Conservation (phyloP, 805 yeast genomes). For the Monosporozyma siamensis region DNA sequence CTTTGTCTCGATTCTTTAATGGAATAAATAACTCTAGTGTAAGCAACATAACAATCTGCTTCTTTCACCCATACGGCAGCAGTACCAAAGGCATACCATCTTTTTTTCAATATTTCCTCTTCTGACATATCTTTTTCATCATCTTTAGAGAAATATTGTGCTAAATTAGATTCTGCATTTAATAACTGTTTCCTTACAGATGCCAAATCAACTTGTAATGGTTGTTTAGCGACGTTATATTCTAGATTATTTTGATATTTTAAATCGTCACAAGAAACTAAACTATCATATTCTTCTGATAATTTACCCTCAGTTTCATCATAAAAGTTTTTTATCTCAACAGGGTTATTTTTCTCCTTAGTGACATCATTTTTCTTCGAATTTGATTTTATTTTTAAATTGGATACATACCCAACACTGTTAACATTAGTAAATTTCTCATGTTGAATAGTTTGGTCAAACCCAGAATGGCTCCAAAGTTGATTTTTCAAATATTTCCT, state of each 20-base stretch:
- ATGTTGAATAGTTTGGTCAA: too few relatives aligned
- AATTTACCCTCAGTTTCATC: too few relatives aligned
- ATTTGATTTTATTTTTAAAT: too few relatives aligned
- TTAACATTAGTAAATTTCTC: too few relatives aligned
- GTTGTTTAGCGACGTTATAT: conserved; percentile 4
- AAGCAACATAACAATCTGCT: conserved; percentile 41
- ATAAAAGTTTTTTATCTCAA: too few relatives aligned
- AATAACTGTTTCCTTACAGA: conserved; percentile 6
- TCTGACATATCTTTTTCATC: conserved; percentile 8
- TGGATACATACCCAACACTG: too few relatives aligned
- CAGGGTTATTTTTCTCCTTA: too few relatives aligned
- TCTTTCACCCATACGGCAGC: conserved; percentile 44
- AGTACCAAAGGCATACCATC: conserved; percentile 42
- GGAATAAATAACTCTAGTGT: conserved; percentile 37
- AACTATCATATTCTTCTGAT: neutral
- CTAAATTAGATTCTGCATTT: conserved; percentile 1
- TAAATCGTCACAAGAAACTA: conserved; percentile 9
- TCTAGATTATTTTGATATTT: conserved; percentile 8
- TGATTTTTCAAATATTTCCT: too few relatives aligned
- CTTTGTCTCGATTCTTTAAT: conserved; percentile 26
- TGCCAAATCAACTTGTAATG: conserved; percentile 7
- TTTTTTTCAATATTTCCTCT: conserved; percentile 8
- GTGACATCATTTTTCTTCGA: too few relatives aligned
- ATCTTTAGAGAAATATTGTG: neutral
- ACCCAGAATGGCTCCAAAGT: too few relatives aligned